Evolutionary conservation across 2,329 filamentous ascomycete genomes (phyloP), one percentile per base, ranked within the genome.

Genomic region (Colletotrichum shisoi): DNA sequence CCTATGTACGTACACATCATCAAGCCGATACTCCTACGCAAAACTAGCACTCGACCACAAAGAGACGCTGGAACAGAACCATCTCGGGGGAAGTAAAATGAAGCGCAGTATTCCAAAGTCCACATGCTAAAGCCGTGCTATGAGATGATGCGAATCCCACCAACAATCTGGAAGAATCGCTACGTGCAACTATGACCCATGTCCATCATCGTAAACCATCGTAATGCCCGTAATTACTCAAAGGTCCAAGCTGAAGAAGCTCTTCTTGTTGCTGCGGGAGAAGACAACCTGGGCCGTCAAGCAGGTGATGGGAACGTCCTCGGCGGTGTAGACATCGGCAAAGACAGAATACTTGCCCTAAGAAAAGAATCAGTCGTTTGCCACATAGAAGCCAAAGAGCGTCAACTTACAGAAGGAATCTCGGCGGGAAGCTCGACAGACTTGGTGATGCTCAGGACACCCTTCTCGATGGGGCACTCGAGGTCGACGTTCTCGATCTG

Each of bases 271-370:
- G 62, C 79, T 80, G 61, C 76, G 70, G 44, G 74, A 73, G 76
- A 95, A 94, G 51, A 79, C 76, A 66, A 95, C 87, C 7, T 83
- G 85, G 24, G 93, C 93, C 63, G 90, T 89, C 75, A 99, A 84
- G 80, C 95, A 99, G 68, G 94, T 96, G 71, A 99, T 91, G 75
- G 88, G 89, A 71, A 89, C 83, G 64, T 86, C 83, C 58, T 96
- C 89, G 68, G 82, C 84, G 71, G 87, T 93, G 79, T 87, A 90
- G 56, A 96, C 94, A 76, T 98, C 92, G 48, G 94, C 95, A 45
- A 89, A 80, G 42, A 99, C 95, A 19, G 86, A 91, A 85, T 97
- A 99, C 75, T 88, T 94, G 76, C 94, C 95, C 93, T 95, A 71
- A 48, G 53, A 45, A 57, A 3, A 46, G 21, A 9, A 63, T 76